A percentile compares a stretch with the other conserved stretches of the same genome.
Evolutionary conservation across 768 basidiomycete genomes (phyloP).

Genomic region (Suillus paluster): DNA sequence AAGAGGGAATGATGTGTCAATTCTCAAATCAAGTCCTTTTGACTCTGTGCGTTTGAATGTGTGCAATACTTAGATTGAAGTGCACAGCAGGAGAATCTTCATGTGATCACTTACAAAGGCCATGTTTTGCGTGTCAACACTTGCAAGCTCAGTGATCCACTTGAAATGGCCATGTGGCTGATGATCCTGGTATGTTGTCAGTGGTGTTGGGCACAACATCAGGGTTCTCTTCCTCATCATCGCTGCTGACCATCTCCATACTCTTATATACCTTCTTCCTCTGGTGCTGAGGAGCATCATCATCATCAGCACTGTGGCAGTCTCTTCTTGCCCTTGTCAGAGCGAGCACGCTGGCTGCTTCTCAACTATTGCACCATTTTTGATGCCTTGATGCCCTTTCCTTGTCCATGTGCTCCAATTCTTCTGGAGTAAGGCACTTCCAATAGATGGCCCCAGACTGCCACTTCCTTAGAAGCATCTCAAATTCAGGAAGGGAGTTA

Average conservation of each 20-base stretch:
- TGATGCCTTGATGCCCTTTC: background rate
- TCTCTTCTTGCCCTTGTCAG: background rate
- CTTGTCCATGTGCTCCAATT: background rate
- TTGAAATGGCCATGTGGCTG: too few relatives aligned
- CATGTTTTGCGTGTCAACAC: too few relatives aligned
- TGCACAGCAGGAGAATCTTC: too few relatives aligned
- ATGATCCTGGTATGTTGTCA: too few relatives aligned
- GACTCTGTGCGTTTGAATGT: too few relatives aligned
- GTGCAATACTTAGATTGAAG: too few relatives aligned
- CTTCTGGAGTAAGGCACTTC: background rate
- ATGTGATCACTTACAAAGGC: too few relatives aligned
- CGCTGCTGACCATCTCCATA: background rate
- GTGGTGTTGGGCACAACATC: background rate
- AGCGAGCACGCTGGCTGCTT: background rate
- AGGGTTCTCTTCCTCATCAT: background rate
- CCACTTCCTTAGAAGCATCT: constrained; percentile 10
- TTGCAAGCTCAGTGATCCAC: too few relatives aligned
- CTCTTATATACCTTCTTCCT: background rate
- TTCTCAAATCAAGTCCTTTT: too few relatives aligned
- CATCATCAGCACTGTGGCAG: background rate
- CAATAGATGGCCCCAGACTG: constrained; percentile 2
- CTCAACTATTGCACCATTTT: background rate
- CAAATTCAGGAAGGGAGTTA: constrained; percentile 2
- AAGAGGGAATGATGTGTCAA: too few relatives aligned
- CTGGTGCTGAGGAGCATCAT: too few relatives aligned